Conservation (phyloP, 441 rosid species). For the Populus hybrid region DNA sequence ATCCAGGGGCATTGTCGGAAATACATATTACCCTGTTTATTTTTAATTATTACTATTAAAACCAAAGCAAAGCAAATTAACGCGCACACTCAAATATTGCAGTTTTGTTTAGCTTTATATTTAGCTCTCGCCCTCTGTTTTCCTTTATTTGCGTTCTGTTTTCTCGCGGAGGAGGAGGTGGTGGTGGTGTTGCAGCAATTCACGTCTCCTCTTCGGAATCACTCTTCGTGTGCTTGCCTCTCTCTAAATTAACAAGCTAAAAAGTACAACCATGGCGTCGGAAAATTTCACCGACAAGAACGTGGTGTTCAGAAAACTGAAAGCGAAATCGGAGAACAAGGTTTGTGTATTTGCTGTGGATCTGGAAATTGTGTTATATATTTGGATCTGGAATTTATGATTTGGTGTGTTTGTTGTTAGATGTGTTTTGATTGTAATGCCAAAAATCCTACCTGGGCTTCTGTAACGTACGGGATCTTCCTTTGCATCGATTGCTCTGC, state of each 20-base stretch:
- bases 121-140: too few relatives aligned
- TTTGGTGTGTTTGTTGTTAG: slow-evolving; percentile 28
- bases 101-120: background rate
- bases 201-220: slow-evolving; percentile 20
- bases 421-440: slow-evolving; percentile 90
- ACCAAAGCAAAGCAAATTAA: background rate
- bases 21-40: too few relatives aligned
- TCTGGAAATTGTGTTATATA: slow-evolving; percentile 25
- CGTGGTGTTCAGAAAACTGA: slow-evolving; percentile 69
- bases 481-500: slow-evolving; percentile 98
- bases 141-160: background rate
- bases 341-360: slow-evolving; percentile 42
- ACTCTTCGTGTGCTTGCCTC: too few relatives aligned
- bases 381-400: slow-evolving; percentile 23
- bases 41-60: background rate
- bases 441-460: slow-evolving; percentile 71
- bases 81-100: background rate
- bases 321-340: slow-evolving; percentile 84
- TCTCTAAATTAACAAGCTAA: too few relatives aligned
- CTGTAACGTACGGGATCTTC: slow-evolving; percentile 87
- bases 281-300: slow-evolving; percentile 62
- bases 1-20: background rate
- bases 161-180: slow-evolving; percentile 9
- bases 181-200: slow-evolving; percentile 13
- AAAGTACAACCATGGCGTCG: slow-evolving; percentile 46